Percentiles rank a stretch among this genome's conserved stretches.
Evolutionary conservation across 345 rosid species (phyloP).

Genomic region (Sisymbrium irio): DNA sequence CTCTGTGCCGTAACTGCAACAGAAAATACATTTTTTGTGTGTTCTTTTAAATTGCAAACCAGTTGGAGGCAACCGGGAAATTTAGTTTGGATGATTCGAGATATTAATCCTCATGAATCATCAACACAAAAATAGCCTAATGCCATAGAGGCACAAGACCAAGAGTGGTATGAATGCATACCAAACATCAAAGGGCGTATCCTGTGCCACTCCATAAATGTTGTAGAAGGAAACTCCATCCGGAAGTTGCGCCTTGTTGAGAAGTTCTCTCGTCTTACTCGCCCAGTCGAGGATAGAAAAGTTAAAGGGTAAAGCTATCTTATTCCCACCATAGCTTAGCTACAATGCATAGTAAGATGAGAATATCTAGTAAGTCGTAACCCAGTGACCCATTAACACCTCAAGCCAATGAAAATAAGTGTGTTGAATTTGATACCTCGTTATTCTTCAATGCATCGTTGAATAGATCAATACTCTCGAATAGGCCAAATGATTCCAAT

Average conservation of each 20-base stretch:
- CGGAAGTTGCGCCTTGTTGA: slow-evolving; percentile 60
- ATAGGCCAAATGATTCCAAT: slow-evolving; percentile 55
- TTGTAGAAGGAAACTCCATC: slow-evolving; percentile 71
- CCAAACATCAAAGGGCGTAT: slow-evolving; percentile 86
- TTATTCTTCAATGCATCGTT: slow-evolving; percentile 69
- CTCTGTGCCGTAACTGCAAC: slow-evolving; percentile 79
- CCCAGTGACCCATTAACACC: neutral
- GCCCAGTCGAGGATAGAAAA: slow-evolving; percentile 67
- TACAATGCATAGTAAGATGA: slow-evolving; percentile 28
- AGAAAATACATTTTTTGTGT: neutral
- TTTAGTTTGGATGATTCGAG: neutral
- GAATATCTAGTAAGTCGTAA: neutral
- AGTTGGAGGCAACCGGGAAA: neutral
- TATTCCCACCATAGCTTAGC: slow-evolving; percentile 64
- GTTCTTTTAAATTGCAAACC: neutral
- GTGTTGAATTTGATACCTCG: slow-evolving; percentile 48
- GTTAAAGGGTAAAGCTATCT: slow-evolving; percentile 73
- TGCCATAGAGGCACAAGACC: neutral
- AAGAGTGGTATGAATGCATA: slow-evolving; percentile 33
- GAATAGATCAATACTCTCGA: slow-evolving; percentile 55
- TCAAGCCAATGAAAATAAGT: slow-evolving; percentile 1
- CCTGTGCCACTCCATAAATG: slow-evolving; percentile 71
- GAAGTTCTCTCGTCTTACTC: slow-evolving; percentile 58
- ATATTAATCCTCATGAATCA: neutral
- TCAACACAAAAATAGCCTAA: neutral